Conservation (phyloP, 345 rosid species). For the Ceriops decandra region DNA sequence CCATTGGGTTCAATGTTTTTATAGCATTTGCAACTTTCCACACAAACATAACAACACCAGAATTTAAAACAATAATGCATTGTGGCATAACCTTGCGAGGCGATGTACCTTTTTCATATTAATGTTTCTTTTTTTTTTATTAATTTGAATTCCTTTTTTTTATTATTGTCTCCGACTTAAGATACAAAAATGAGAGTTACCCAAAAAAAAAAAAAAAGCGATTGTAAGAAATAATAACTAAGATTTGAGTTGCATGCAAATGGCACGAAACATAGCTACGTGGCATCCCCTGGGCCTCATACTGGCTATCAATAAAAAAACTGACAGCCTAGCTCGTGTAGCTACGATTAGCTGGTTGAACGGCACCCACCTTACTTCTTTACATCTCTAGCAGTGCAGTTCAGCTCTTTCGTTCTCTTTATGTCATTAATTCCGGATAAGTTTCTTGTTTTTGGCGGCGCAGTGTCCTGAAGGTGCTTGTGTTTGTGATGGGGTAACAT, state of each 20-base stretch:
- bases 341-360: constrained; percentile 14
- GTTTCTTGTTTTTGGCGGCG: constrained; percentile 8
- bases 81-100: no score
- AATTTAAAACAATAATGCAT: no score
- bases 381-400: no score
- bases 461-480: constrained; percentile 3
- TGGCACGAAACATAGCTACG: constrained; percentile 31
- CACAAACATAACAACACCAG: no score
- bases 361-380: background rate
- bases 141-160: no score
- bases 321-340: constrained; percentile 7
- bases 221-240: constrained; percentile 16
- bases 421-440: background rate
- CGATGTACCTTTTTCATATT: constrained; percentile 24
- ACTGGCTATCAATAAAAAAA: constrained; percentile 29
- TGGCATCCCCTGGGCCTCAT: constrained; percentile 46
- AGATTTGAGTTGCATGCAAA: background rate
- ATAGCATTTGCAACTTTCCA: no score
- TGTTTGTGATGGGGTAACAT: constrained; percentile 1
- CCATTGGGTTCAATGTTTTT: no score
- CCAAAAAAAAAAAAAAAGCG: background rate
- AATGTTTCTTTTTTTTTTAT: no score
- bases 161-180: no score
- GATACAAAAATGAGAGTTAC: no score
- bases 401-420: constrained; percentile 3